Conservation (phyloP, 345 rosid genomes). For the Theobroma cacao region DNA sequence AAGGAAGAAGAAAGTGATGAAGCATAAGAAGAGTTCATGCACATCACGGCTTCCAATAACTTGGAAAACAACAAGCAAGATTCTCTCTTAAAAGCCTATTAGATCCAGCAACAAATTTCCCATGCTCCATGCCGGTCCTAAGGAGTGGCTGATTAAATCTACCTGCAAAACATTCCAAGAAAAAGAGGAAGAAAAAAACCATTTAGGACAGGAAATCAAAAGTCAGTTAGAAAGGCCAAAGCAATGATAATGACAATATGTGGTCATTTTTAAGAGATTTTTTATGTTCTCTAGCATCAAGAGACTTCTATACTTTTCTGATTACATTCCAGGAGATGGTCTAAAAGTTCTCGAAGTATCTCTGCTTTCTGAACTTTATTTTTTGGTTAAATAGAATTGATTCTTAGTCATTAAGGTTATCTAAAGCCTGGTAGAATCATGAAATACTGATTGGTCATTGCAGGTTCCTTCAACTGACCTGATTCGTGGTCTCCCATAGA, state of each 20-base stretch:
- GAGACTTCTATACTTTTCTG: neutral
- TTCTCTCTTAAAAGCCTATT: neutral
- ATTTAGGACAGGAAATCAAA: neutral
- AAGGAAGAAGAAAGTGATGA: neutral
- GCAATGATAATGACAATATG: neutral
- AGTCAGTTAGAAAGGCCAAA: neutral
- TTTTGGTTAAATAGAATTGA: neutral
- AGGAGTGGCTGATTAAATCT: neutral
- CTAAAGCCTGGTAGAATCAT: neutral
- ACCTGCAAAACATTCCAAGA: constrained; percentile 17
- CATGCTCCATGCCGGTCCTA: constrained; percentile 2
- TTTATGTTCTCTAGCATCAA: neutral
- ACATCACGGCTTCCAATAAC: constrained; percentile 5
- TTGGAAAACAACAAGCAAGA: neutral
- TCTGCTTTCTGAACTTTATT: neutral
- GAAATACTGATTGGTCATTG: neutral
- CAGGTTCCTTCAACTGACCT: constrained; percentile 33
- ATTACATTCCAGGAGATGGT: neutral
- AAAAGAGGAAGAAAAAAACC: neutral
- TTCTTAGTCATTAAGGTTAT: neutral
- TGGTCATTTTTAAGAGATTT: neutral
- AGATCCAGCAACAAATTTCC: constrained; percentile 1
- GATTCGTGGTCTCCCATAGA: constrained; percentile 1
- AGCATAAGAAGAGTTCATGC: neutral
- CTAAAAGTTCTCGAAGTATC: neutral